Conservation (phyloP, 192 early-diverging fungal genomes). For the Entomortierella parvispora region DNA sequence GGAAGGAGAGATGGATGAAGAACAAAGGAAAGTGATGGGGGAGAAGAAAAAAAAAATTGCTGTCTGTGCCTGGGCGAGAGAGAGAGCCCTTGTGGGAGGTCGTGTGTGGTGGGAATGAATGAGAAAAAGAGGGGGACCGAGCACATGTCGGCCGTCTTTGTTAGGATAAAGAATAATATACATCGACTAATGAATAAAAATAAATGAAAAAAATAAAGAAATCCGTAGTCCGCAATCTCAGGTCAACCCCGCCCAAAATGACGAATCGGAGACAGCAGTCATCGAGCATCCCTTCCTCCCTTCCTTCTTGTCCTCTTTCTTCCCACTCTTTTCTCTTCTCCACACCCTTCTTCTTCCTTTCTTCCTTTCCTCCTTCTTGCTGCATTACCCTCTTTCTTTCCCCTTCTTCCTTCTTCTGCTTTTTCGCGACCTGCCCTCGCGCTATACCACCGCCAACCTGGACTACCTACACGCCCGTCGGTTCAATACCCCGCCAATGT, state of each 20-base stretch:
- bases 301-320: not conserved
- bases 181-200: too few species aligned
- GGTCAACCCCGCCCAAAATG: too few species aligned
- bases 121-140: too few species aligned
- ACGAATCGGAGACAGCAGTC: not conserved
- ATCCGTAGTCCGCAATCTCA: too few species aligned
- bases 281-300: not conserved
- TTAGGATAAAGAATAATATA: too few species aligned
- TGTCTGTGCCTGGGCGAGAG: not conserved
- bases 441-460: slow-evolving; percentile 28
- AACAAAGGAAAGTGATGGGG: slow-evolving; percentile 29
- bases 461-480: slow-evolving; percentile 30
- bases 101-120: slow-evolving; percentile 2
- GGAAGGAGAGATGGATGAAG: not conserved
- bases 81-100: slow-evolving; percentile 1
- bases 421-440: not conserved
- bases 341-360: not conserved
- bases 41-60: not conserved
- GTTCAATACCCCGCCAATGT: slow-evolving; percentile 64
- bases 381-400: not conserved
- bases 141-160: too few species aligned
- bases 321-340: not conserved
- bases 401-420: too few species aligned
- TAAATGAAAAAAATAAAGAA: too few species aligned
- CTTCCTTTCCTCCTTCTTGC: not conserved